Base-by-base conservation (phyloP, 2,329 filamentous ascomycete species). In the Incumbomyces lentus region DNA sequence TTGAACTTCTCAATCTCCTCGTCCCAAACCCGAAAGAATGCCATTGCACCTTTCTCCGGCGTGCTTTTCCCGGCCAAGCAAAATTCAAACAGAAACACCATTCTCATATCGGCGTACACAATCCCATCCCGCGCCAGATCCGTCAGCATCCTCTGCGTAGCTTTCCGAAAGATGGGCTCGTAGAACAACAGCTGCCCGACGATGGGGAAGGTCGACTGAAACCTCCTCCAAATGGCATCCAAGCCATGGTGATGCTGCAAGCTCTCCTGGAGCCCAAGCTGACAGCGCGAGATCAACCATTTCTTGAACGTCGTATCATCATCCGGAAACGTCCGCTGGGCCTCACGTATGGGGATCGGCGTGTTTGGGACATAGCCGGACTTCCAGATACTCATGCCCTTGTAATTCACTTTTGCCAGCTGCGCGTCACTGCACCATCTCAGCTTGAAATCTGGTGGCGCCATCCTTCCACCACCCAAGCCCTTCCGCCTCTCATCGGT, bases 151-250 rank as follows among this genome's bases (percentile, higher is more conserved):
- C 78, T 75, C 22, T 75, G 78, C 50, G 95, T 68, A 59, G 87
- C 93, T 14, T 72, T 70, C 18, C 87, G 79, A 66, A 86, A 90
- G 52, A 96, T 86, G 12, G 89, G 89, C 65, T 95, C 90, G 65
- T 95, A 95, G 65, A 84, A 85, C 40, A 95, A 73, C 43, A 95
- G 76, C 13, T 79, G 82, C 34, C 78, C 77, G 37, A 90, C 73
- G 3, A 90, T 76, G 2, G 74, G 66, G 64, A 95, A 95, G 51
- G 82, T 84, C 37, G 75, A 78, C 41, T 68, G 69, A 65, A 95
- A 94, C 60, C 92, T 89, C 18, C 72, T 68, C 88, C 89, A 95
- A 46, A 94, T 82, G 44, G 82, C 82, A 61, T 92, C 82, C 13
- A 88, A 74, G 2, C 89, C 87, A 57, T 89, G 82, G 58, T 92